Base-by-base conservation (phyloP, 805 yeast species). In the Schwanniomyces yamadae region DNA sequence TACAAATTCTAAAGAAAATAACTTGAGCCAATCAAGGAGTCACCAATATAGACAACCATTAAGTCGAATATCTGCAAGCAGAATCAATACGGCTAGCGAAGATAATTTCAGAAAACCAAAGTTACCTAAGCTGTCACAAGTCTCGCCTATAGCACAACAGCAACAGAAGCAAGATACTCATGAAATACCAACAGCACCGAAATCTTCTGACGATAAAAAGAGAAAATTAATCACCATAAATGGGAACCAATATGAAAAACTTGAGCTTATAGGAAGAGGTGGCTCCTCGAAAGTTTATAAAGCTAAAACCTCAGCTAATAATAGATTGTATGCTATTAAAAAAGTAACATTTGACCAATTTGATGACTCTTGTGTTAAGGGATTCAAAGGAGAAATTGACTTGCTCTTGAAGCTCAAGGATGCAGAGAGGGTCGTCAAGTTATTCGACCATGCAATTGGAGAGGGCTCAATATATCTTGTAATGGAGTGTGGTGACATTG, bases 401-500 rank as follows among this genome's bases (percentile, higher is more conserved):
- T 68, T 91, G 22, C 61, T 91, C 38, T 64, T 73, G 15, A 75
- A 76, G 45, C 63, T 93, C 16, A 67, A 73, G 37, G 74, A 81
- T 46, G 51, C 60, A 5, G 75, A 75, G 22, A 65, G 96, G 34
- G 97, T 91, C 4, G 95, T 93, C 3, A 73, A 77, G 49, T 66
- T 91, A 28, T 62, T 84, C 23, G 96, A 88, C 51, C 77, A 83
- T 57, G 79, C 82, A n/a, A 67, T 88, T 45, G 69, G 71, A 3
- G 78, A 75, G 18, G 80, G 84, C 0, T 71, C 80, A 2, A 68
- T 91, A 23, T 71, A 74, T 50, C 63, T 91, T 43, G 84, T 89
- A 3, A 87, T 91, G 96, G 98, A 93, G 59, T 86, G 95, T 54
- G 98, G 98, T 14, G 96, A 91, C 43, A 76, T 85, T 35, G 97